Percentiles rank a stretch among this genome's conserved stretches.
phyloP scores from a whole-genome alignment of 1,284 basidiomycete species.

The Trichosporon sp. region DNA sequence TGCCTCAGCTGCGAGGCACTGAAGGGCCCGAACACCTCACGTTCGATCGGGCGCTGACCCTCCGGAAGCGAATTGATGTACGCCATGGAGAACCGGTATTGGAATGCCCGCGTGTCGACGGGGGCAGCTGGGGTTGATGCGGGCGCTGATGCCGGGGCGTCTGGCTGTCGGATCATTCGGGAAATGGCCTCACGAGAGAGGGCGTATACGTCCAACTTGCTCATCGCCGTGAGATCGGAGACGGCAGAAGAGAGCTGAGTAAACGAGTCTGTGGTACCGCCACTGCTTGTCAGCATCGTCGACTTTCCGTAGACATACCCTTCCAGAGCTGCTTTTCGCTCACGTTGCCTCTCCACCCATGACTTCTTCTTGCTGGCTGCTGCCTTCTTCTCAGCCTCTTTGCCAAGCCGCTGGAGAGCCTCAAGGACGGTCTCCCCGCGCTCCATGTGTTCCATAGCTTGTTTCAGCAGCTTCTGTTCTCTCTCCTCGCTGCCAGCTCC shows the following conservation, averaged over 20 bases:
- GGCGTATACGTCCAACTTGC: constrained; percentile 48
- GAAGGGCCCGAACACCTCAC: constrained; percentile 49
- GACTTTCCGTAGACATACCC: constrained; percentile 23
- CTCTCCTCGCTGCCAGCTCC: constrained; percentile 49
- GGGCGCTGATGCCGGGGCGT: constrained; percentile 1
- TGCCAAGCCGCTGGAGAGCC: constrained; percentile 78
- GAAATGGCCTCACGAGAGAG: constrained; percentile 47
- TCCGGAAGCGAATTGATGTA: constrained; percentile 44
- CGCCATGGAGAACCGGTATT: constrained; percentile 47
- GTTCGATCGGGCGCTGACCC: constrained; percentile 44
- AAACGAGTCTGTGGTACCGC: constrained; percentile 29
- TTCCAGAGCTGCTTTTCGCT: constrained; percentile 42
- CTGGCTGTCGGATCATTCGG: constrained; percentile 35
- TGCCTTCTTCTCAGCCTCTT: constrained; percentile 56
- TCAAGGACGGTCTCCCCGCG: constrained; percentile 87
- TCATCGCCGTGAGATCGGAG: constrained; percentile 40
- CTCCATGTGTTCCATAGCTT: constrained; percentile 67
- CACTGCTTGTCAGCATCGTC: constrained; percentile 17
- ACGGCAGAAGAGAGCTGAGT: constrained; percentile 45
- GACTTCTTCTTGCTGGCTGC: constrained; percentile 38
- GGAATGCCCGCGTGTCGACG: constrained; percentile 39
- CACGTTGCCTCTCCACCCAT: constrained; percentile 48
- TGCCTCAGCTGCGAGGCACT: constrained; percentile 30
- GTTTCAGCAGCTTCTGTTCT: constrained; percentile 61
- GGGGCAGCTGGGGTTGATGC: constrained; percentile 15